phyloP scores from a whole-genome alignment of 2,329 filamentous ascomycete species.

The Pseudogymnoascus sp. region DNA sequence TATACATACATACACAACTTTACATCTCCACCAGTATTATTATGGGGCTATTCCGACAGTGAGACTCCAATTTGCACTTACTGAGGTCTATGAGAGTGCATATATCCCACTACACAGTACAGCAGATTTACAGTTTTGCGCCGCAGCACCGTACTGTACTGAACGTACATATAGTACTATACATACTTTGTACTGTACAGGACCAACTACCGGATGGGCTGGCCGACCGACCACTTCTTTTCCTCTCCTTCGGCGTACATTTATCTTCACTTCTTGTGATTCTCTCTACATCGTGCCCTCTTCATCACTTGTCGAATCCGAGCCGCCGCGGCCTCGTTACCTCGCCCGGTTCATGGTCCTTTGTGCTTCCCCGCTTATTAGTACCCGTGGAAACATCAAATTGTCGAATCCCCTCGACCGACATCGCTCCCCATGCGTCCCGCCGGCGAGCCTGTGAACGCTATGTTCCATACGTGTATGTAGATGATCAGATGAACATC shows the following conservation, averaged over 20 bases:
- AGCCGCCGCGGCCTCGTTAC: background rate
- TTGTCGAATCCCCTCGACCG: background rate
- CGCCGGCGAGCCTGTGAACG: slow-evolving; percentile 11
- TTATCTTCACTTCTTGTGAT: background rate
- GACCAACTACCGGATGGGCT: background rate
- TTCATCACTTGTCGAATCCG: background rate
- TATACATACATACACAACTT: background rate
- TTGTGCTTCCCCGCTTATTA: background rate
- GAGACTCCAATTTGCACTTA: background rate
- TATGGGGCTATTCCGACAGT: background rate
- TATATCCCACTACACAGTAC: background rate
- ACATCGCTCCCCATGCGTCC: slow-evolving; percentile 21
- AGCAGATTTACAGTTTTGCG: background rate
- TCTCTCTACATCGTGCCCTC: background rate
- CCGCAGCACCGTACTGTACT: background rate
- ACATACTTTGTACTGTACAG: background rate
- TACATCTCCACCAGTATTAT: background rate
- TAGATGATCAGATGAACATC: background rate
- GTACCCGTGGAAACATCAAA: background rate
- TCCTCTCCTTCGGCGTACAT: background rate
- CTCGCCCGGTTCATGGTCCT: background rate
- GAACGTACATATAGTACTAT: background rate
- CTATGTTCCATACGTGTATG: slow-evolving; percentile 29
- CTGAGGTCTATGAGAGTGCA: background rate
- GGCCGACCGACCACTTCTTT: background rate